These are phyloP conservation scores for Hypoxylon sp. DNA, from an alignment of 2,329 filamentous ascomycete species.

Conservation along the genomic window DNA sequence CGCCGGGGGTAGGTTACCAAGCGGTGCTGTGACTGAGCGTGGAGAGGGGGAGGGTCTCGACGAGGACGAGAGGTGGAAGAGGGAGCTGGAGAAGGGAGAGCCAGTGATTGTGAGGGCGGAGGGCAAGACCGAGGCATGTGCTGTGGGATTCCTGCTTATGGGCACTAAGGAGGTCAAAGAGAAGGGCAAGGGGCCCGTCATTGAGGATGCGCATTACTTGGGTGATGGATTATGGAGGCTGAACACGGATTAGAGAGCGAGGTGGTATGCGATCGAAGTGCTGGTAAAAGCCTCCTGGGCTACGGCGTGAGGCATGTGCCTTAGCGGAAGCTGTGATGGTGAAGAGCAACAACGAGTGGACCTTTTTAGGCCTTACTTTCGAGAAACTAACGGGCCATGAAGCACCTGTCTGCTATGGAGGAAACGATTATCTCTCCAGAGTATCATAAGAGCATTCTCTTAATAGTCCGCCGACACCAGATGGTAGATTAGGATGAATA, in stretches of 20 bases:
- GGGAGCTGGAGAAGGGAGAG: constrained; percentile 82
- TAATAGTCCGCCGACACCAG: neutral
- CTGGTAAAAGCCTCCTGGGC: neutral
- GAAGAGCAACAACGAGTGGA: neutral
- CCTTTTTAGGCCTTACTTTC: neutral
- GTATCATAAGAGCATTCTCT: neutral
- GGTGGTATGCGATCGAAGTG: neutral
- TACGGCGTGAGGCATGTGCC: neutral
- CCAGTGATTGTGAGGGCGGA: constrained; percentile 92
- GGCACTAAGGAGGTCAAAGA: constrained; percentile 93
- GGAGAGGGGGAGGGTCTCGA: constrained; percentile 58
- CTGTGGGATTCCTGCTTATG: constrained; percentile 85
- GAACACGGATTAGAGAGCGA: constrained; percentile 57
- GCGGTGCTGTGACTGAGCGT: constrained; percentile 26
- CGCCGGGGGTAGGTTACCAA: constrained; percentile 83
- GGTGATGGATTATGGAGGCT: constrained; percentile 94
- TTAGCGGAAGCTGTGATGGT: neutral
- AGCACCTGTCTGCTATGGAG: neutral
- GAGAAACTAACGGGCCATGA: neutral
- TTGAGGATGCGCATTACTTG: constrained; percentile 93
- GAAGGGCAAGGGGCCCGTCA: constrained; percentile 93
- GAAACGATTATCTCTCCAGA: neutral
- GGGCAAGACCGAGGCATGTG: constrained; percentile 91
- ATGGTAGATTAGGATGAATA: neutral
- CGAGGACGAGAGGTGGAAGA: constrained; percentile 68